Evolutionary conservation across 768 basidiomycete genomes (phyloP), one percentile per base, ranked within the genome.

Genomic region (Tylopilus vinaceipallidus): DNA sequence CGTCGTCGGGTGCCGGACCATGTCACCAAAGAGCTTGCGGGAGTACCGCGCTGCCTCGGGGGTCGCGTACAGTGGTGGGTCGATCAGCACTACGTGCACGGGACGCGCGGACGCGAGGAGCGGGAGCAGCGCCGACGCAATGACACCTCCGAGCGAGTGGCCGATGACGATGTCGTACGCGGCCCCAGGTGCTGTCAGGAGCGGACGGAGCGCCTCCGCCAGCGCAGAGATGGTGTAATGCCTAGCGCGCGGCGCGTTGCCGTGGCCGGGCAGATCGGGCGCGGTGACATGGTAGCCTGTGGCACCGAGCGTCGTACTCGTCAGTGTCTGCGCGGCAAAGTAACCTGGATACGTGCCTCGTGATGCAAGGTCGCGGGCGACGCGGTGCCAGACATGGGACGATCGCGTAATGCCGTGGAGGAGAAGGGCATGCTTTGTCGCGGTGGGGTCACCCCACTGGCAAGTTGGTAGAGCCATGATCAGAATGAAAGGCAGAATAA

Each of bases 191-290:
- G 35, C 22, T 34, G 24, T 22, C 6, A 63, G 38, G 24, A 58
- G 29, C 2, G 58, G 58, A 0, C 16, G 32, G 11, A 61, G 49
- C 37, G 58, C 61, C 4, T 54, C 34, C 8, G 22, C 50, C 13
- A 61, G 14, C 4, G 59, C 49, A 9, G 27, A 22, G 13, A 64
- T 11, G 19, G 59, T 52, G 23, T 62, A 64, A 13, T 50, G 50
- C 1, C 57, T 36, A 7, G 20, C 8, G 17, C 46, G 51, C 6
- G 37, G 30, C 10, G 55, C 49, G 12, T 17, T 23, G 0, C 54
- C 63, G 11, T 68, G 66, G 12, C 61, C 59, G 23, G 61, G 56
- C 1, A 59, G 32, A 36, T 61, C 62, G 64, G 64, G 64, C 7
- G 64, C 64, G 0, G 26, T 49, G 36, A 64, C 64, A 20, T 54